Conservation (phyloP, 2,329 filamentous ascomycete genomes). For the Penicillium palitans region DNA sequence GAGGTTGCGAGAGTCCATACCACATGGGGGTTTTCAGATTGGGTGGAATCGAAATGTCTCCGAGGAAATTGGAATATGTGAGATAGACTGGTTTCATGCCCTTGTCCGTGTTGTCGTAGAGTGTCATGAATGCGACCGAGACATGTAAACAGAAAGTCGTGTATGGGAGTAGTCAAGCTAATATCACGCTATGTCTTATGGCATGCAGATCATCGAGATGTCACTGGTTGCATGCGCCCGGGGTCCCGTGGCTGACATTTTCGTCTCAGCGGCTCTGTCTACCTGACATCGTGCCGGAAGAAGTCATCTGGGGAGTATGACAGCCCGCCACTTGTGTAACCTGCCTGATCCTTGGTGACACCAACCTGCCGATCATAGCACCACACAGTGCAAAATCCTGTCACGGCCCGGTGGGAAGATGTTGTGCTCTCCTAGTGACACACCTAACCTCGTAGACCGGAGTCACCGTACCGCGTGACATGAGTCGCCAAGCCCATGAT, state of each 20-base stretch:
- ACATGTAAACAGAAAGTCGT: constrained; percentile 7
- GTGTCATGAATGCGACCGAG: constrained; percentile 13
- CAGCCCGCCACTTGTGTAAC: constrained; percentile 2
- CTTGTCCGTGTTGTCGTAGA: background rate
- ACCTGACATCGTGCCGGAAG: background rate
- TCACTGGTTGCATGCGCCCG: background rate
- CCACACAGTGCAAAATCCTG: constrained; percentile 5
- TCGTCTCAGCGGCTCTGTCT: background rate
- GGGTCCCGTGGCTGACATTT: constrained; percentile 1
- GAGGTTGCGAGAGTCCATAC: constrained; percentile 12
- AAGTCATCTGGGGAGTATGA: constrained; percentile 2
- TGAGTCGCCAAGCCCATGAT: background rate
- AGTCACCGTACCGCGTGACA: constrained; percentile 1
- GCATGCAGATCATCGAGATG: constrained; percentile 2
- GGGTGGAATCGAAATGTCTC: constrained; percentile 5
- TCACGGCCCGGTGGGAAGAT: constrained; percentile 9
- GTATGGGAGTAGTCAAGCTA: background rate
- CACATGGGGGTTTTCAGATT: constrained; percentile 5
- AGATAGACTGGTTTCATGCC: background rate
- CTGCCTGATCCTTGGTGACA: background rate
- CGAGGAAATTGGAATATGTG: constrained; percentile 1
- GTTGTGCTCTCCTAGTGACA: background rate
- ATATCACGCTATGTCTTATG: constrained; percentile 2
- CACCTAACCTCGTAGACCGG: background rate
- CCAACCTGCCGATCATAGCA: constrained; percentile 11